These are phyloP conservation scores for Hawksworthiomyces lignivorus DNA, from an alignment of 2,329 filamentous ascomycete genomes.

Conservation along the genomic window DNA sequence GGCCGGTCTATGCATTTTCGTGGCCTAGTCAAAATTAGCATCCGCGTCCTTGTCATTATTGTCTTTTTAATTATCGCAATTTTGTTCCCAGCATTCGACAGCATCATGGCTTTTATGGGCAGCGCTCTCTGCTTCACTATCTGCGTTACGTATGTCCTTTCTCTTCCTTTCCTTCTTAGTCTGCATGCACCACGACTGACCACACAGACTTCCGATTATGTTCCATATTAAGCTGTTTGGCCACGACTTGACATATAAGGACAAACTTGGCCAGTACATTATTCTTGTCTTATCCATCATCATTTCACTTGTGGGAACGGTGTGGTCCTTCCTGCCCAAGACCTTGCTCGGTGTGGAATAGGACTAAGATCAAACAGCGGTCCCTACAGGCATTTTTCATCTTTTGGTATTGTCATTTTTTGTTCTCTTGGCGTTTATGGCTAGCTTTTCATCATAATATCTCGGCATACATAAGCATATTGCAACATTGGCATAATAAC, in stretches of 20 bases:
- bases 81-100: conserved; percentile 69
- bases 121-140: conserved; percentile 88
- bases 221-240: conserved; percentile 91
- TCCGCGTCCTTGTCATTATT: conserved; percentile 61
- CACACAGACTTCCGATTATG: conserved; percentile 64
- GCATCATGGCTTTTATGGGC: conserved; percentile 86
- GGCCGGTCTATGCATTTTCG: conserved; percentile 51
- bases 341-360: conserved; percentile 54
- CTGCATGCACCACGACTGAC: too few relatives aligned
- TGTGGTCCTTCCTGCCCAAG: conserved; percentile 83
- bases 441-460: too few relatives aligned
- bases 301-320: conserved; percentile 69
- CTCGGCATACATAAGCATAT: too few relatives aligned
- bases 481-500: too few relatives aligned
- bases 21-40: conserved; percentile 47
- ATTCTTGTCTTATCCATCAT: conserved; percentile 62
- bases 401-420: background rate
- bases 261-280: conserved; percentile 59
- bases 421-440: background rate
- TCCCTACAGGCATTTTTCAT: too few relatives aligned
- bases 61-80: conserved; percentile 68
- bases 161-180: background rate
- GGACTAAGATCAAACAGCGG: too few relatives aligned
- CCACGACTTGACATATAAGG: conserved; percentile 54
- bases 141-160: conserved; percentile 61